phyloP scores from a whole-genome alignment of 805 yeast genomes.

The Candida sithepensis region DNA sequence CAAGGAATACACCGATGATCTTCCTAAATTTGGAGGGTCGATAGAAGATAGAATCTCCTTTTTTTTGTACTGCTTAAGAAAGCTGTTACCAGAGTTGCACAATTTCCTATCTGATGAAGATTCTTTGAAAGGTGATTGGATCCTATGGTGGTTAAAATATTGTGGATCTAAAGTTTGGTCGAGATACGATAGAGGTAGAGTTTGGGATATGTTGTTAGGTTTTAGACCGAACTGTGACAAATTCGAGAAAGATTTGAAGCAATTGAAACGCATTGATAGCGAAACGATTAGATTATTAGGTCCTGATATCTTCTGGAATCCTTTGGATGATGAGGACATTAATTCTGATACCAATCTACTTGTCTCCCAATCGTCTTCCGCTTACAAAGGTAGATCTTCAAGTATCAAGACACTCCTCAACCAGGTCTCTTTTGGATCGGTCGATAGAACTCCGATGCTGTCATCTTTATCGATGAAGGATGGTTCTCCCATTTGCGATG shows the following conservation, averaged over 20 bases:
- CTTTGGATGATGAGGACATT: constrained; percentile 27
- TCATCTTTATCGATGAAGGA: constrained; percentile 14
- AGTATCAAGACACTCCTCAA: constrained; percentile 29
- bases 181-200: constrained; percentile 74
- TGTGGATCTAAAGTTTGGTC: constrained; percentile 85
- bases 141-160: constrained; percentile 93
- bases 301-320: constrained; percentile 63
- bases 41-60: constrained; percentile 64
- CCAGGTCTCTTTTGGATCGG: constrained; percentile 20
- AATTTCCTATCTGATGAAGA: constrained; percentile 79
- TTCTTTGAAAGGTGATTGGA: constrained; percentile 78
- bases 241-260: constrained; percentile 23
- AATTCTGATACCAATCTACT: constrained; percentile 2
- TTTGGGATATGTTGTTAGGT: constrained; percentile 86
- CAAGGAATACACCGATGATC: constrained; percentile 20
- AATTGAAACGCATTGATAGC: constrained; percentile 17
- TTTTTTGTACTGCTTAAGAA: constrained; percentile 61
- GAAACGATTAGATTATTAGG: constrained; percentile 37
- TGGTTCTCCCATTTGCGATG: background rate
- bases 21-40: constrained; percentile 48
- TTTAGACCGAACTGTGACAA: constrained; percentile 48
- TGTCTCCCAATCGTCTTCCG: constrained; percentile 2
- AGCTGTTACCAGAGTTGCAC: constrained; percentile 69
- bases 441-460: constrained; percentile 29
- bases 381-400: constrained; percentile 24